Conservation (phyloP, 1,139 yeast genomes). For the Wickerhamomyces sp. region DNA sequence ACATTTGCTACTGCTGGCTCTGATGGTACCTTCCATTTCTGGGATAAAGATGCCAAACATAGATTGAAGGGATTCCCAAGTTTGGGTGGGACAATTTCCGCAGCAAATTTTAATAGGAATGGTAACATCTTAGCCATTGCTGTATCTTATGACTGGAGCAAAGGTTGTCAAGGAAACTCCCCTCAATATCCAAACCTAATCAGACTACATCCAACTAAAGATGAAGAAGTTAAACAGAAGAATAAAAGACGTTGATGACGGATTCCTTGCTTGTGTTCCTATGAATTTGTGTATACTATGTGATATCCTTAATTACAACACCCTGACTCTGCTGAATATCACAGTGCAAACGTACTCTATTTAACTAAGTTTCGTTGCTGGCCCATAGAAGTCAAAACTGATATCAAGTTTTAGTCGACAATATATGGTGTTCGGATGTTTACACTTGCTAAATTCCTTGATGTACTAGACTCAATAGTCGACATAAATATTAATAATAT, state of each 20-base stretch:
- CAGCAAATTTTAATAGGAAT: constrained; percentile 73
- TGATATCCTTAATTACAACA: not conserved
- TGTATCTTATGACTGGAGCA: constrained; percentile 90
- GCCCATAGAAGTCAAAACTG: no score
- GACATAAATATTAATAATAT: no score
- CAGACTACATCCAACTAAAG: constrained; percentile 79
- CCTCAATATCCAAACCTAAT: constrained; percentile 72
- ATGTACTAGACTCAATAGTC: no score
- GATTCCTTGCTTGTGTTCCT: not conserved
- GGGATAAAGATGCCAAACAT: constrained; percentile 95
- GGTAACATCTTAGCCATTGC: constrained; percentile 93
- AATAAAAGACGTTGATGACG: constrained; percentile 37
- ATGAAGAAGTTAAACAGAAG: constrained; percentile 82
- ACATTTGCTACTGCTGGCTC: constrained; percentile 94
- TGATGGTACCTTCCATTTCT: constrained; percentile 89
- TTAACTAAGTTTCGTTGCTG: no score
- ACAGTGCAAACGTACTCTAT: no score
- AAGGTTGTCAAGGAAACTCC: constrained; percentile 76
- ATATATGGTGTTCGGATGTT: no score
- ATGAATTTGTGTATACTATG: not conserved
- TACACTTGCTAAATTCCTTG: no score
- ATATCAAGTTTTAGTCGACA: no score
- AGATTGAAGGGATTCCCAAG: constrained; percentile 78
- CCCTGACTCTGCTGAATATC: not conserved
- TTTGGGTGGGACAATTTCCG: constrained; percentile 69